Evolutionary conservation across 805 yeast genomes (phyloP), one percentile per base, ranked within the genome.

Genomic region (Monosporozyma aerobia): DNA sequence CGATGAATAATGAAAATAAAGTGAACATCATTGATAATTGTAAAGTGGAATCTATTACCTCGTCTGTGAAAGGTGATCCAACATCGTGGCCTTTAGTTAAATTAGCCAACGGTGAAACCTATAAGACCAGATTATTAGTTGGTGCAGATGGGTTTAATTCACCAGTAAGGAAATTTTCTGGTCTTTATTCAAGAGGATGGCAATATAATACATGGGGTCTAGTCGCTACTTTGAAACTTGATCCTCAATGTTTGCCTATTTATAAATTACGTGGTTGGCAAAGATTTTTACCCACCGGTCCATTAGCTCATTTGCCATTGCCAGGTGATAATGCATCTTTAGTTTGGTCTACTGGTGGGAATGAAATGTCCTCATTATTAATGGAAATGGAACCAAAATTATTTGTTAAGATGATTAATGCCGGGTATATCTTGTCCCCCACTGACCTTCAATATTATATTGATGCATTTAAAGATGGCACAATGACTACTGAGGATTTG

Each of bases 131-230:
- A 51, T 73, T 90, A n/a, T 72, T 90, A 22, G 80, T 94, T 14
- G 99, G 99, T 8, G 96, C 97, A 41, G 99, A 94, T 67, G 99
- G 99, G 0, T 89, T 82, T 67, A 88, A 90, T 67, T 90, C 97
- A 0, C 97, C 97, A 0, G 98, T 87, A 5, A 77, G 97, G 48
- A 76, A 78, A 56, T 90, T 78, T 63, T 85, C 97, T 0, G 82
- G 79, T 1, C 90, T 94, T 52, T 83, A 82, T 63, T 80, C 95
- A 1, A 77, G 96, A 48, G 99, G 99, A 14, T 94, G 98, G 98
- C 79, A 79, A 49, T 94, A 94, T 69, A 75, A 84, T 59, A 77
- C 88, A 48, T 87, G 83, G 71, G 99, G 98, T 1, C 83, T 90
- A n/a, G 99, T 94, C 2, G 97, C 94, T 0, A 86, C 96, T 0